phyloP scores from a whole-genome alignment of 2,329 filamentous ascomycete species.

The Paecilomyces formosus region DNA sequence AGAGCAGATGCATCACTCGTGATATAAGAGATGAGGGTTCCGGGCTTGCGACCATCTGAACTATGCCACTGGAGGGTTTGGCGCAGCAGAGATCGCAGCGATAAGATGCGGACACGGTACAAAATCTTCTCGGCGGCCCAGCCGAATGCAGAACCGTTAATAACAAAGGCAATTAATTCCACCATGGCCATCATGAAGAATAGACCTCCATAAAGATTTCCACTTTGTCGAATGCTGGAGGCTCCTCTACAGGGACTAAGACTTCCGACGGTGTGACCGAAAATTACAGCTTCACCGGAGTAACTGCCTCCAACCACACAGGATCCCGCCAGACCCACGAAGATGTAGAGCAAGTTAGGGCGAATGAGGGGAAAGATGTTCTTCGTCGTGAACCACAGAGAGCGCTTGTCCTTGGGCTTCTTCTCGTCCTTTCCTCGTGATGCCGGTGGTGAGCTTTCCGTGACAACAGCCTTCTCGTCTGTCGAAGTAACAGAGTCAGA shows the following conservation, averaged over 20 bases:
- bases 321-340: conserved; percentile 40
- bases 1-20: conserved; percentile 58
- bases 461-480: background rate
- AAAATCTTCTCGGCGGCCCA: conserved; percentile 53
- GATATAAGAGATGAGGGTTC: conserved; percentile 54
- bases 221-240: conserved; percentile 38
- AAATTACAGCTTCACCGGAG: conserved; percentile 46
- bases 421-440: conserved; percentile 1
- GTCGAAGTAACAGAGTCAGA: background rate
- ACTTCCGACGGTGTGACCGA: conserved; percentile 46
- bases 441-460: background rate
- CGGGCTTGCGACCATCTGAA: conserved; percentile 51
- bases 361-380: conserved; percentile 33
- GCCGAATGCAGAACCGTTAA: conserved; percentile 49
- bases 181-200: conserved; percentile 50
- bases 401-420: conserved; percentile 5
- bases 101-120: conserved; percentile 51
- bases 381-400: conserved; percentile 16
- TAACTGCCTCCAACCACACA: conserved; percentile 48
- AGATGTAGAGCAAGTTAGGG: conserved; percentile 31
- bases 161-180: conserved; percentile 49
- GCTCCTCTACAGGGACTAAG: conserved; percentile 44
- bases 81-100: conserved; percentile 52
- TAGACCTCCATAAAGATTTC: conserved; percentile 44
- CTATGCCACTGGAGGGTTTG: conserved; percentile 62